Base-by-base conservation (phyloP, 164 flowering plant genomes). In the Aristolochia contorta region DNA sequence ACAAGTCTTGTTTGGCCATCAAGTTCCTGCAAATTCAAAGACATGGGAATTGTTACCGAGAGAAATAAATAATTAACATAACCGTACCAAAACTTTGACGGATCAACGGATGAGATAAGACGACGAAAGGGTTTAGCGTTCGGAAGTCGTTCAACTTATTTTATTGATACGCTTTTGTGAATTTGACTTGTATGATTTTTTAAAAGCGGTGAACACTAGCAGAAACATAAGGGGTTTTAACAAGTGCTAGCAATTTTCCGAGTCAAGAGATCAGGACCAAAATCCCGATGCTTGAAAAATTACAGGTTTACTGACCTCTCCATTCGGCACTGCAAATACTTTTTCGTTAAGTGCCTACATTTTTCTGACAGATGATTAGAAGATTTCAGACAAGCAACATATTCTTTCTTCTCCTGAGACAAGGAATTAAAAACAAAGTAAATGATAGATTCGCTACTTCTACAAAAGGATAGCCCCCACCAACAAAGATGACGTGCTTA, bases 1-100 rank as follows among this genome's bases (percentile, higher is more conserved):
- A 64, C 86, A 91, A 69, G 54, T 89, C 91, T 74, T 89, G 97
- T 70, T 75, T 91, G 52, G 96, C 96, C 97, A 86, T 91, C 80
- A 89, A 77, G 67, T 91, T 89, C 86, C 96, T 89, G 59, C 54
- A 61, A 54, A 37, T 23, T 16, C 3, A 12, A 12, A 55, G 16
- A 54, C 21, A 50, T 18, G 18, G n/a, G 33, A 41, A 57, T 18
- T 16, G 12, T 27, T 4, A 32, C 0, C 19, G 3, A 1, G 15
- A 55, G 5, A 24, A 24, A 55, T 25, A 8, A 49, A 49, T n/a
- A 16, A 18, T 16, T 18, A 27, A n/a, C n/a, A n/a, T n/a, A n/a
- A n/a, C n/a, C n/a, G n/a, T n/a, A n/a, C n/a, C n/a, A n/a, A n/a
- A n/a, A n/a, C n/a, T n/a, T 5, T 23, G 24, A 4, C 2, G 6